Evolutionary conservation across 768 basidiomycete species (phyloP).

Genomic region (Russula griseocarnosa): DNA sequence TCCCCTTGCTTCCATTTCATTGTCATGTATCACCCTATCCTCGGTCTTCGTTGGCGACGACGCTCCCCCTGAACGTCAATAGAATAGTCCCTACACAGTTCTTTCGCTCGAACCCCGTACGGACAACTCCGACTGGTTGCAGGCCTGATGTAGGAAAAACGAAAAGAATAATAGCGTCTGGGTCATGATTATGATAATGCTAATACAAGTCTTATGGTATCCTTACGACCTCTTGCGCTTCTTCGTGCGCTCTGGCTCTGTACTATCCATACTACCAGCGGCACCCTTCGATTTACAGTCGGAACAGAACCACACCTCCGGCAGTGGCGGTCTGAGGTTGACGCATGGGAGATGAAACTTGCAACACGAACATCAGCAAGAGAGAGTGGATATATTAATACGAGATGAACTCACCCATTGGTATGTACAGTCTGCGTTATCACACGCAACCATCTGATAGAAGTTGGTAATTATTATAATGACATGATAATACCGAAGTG

Average conservation of each 20-base stretch:
- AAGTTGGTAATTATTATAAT: neutral
- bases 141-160: too few species aligned
- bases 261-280: conserved; percentile 18
- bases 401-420: conserved; percentile 26
- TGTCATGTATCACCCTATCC: neutral
- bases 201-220: conserved; percentile 31
- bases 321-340: conserved; percentile 51
- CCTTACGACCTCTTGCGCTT: conserved; percentile 32
- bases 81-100: too few species aligned
- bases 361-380: conserved; percentile 2
- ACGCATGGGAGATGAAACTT: conserved; percentile 66
- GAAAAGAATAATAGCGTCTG: neutral
- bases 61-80: neutral
- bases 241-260: conserved; percentile 26
- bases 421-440: conserved; percentile 24
- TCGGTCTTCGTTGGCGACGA: neutral
- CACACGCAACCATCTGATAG: conserved; percentile 29
- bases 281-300: conserved; percentile 39
- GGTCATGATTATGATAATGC: conserved; percentile 33
- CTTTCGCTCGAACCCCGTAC: too few species aligned
- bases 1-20: neutral
- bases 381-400: neutral
- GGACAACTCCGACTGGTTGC: too few species aligned
- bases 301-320: conserved; percentile 57
- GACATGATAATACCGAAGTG: conserved; percentile 1